Evolutionary conservation across 192 early-diverging fungal species (phyloP), one percentile per base, ranked within the genome.

Genomic region (Coemansia sp.): DNA sequence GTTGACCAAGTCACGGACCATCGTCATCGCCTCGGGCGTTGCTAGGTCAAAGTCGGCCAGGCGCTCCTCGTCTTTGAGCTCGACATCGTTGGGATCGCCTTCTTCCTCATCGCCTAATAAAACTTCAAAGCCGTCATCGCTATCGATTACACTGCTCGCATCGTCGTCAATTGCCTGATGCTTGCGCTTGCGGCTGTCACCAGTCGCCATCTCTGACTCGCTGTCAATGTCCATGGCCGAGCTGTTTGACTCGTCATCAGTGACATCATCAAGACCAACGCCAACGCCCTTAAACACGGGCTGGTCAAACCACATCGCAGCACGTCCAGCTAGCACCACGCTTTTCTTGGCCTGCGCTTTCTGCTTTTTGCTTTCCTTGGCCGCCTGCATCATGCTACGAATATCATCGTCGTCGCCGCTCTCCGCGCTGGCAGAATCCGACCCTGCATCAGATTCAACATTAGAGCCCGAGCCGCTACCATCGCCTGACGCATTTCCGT

Each of bases 241-340:
- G 17, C 60, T 59, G 1, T 81, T 77, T 14, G 73, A 71, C 2
- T 87, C 87, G 5, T 86, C 83, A 25, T 87, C 86, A 0, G 86
- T 83, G 51, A 84, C 81, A 31, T 86, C 83, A 58, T 82, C 73
- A 20, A 75, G 64, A 21, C 85, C 75, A 19, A 84, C 84, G 57
- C 84, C 71, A 28, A 75, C 37, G 20, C 84, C 85, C 66, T 93
- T 88, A 79, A 98, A 98, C 17, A 96, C 65, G 0, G 92, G 91
- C 73, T 98, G 94, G 71, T 95, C 91, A 82, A 98, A 98, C 83
- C 96, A 98, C 74, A 94, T 83, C n/a, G 87, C 84, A 5, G 96
- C 93, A 12, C 87, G 89, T 37, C 89, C 91, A 2, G 90, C 91
- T 26, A 98, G 84, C 53, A 61, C 64, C 9, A 49, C 64, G 20